phyloP scores from a whole-genome alignment of 805 yeast genomes.

The Pichia deserticola region DNA sequence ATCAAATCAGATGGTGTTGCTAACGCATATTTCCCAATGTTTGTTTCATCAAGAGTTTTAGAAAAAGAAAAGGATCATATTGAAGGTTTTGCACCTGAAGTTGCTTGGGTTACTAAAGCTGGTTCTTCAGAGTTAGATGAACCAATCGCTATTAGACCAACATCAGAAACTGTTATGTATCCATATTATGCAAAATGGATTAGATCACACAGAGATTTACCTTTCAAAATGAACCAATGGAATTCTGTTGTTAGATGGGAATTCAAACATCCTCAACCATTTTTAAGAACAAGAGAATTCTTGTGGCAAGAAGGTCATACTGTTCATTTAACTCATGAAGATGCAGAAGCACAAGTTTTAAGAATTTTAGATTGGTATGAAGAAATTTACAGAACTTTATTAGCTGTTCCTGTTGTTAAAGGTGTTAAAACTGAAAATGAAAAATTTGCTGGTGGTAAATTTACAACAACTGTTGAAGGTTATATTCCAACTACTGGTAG shows the following conservation, averaged over 20 bases:
- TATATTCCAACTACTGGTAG: conserved; percentile 97
- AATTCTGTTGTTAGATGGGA: conserved; percentile 99
- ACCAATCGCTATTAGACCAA: conserved; percentile 98
- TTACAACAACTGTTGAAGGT: conserved; percentile 94
- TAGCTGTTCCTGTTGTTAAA: conserved; percentile 95
- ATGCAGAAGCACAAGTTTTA: conserved; percentile 75
- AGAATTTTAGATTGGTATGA: conserved; percentile 83
- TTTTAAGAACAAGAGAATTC: conserved; percentile 96
- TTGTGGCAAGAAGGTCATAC: conserved; percentile 99
- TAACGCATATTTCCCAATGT: conserved; percentile 98
- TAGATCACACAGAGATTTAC: conserved; percentile 96
- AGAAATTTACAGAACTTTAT: conserved; percentile 77
- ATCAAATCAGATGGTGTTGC: conserved; percentile 88
- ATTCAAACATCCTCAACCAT: conserved; percentile 99
- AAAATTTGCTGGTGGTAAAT: conserved; percentile 96
- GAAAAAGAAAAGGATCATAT: conserved; percentile 98
- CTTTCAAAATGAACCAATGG: conserved; percentile 96
- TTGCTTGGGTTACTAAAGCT: conserved; percentile 98
- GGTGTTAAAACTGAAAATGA: conserved; percentile 96
- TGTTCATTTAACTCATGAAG: conserved; percentile 80
- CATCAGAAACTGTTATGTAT: conserved; percentile 99
- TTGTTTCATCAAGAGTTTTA: conserved; percentile 83
- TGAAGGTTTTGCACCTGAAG: conserved; percentile 99
- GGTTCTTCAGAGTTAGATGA: conserved; percentile 92
- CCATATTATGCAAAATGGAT: conserved; percentile 99